Base-by-base conservation (phyloP, 2,329 filamentous ascomycete genomes). In the Elsinoe batatas region DNA sequence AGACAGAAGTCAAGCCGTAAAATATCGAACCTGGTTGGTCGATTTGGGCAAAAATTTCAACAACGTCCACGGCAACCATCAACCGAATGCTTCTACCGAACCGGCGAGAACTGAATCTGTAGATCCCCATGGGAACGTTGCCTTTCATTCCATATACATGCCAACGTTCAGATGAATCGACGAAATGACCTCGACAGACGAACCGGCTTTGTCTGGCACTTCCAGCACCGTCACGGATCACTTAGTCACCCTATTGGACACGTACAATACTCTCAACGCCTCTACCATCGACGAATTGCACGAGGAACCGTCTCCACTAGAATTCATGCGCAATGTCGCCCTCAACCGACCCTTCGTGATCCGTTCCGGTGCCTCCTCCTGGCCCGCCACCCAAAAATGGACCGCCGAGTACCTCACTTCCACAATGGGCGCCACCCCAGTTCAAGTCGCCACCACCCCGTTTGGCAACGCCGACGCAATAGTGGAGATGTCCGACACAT, bases 381-480 rank as follows among this genome's bases (percentile, higher is more conserved):
- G 87, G 85, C 71, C 73, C 37, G 85, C 87, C 0, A 74, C 75
- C 2, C 73, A 70, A 56, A 74, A 70, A 51, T 93, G 88, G 88
- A 77, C 79, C 58, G 75, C 78, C 1, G 64, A 70, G 1, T 85
- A 83, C 63, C 72, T 93, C 3, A 74, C 73, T 30, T 61, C 74
- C 2, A 70, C 72, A 0, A 76, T 93, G 63, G 69, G 69, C 5
- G 75, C 75, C 3, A 74, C 79, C 54, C 69, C 68, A 1, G 84
- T 93, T 53, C 88, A 87, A 61, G 86, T 91, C 56, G 87, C 87
- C 18, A 78, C 89, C 33, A 93, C 88, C n/a, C 86, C 87, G 1
- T 67, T 73, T 43, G 87, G 87, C 73, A 73, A 79, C 74, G 62
- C 82, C 74, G 62, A 82, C 71, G 60, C 68, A 5, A 80, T 89